phyloP scores from a whole-genome alignment of 352 stramenopile genomes.

The Phytophthora nicotianae region DNA sequence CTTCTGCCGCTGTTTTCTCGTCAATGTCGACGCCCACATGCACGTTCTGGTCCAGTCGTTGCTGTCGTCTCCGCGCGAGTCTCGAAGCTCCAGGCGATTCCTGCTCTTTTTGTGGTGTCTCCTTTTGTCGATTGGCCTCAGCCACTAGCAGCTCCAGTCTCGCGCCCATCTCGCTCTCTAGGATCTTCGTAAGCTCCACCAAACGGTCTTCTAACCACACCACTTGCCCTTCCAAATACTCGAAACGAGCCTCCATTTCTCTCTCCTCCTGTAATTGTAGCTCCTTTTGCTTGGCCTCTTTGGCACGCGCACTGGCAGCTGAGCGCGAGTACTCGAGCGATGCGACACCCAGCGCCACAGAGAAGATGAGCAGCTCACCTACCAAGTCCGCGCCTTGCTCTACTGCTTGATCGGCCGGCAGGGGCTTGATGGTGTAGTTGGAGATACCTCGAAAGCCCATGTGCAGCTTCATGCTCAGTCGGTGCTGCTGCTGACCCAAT shows the following conservation, averaged over 20 bases:
- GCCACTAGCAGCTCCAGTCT: constrained; percentile 19
- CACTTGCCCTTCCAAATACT: constrained; percentile 52
- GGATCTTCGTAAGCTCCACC: constrained; percentile 34
- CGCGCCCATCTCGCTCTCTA: constrained; percentile 42
- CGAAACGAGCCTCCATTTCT: constrained; percentile 55
- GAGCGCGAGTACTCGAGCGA: constrained; percentile 82
- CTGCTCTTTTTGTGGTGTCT: constrained; percentile 4
- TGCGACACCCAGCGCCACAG: constrained; percentile 67
- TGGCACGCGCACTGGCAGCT: constrained; percentile 52
- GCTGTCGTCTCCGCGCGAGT: constrained; percentile 19
- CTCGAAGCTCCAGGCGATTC: constrained; percentile 13
- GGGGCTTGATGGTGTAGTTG: constrained; percentile 81
- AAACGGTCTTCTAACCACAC: constrained; percentile 53
- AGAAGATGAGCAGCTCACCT: constrained; percentile 83
- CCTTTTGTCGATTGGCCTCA: constrained; percentile 8
- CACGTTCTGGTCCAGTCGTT: constrained; percentile 27
- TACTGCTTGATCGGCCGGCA: constrained; percentile 72
- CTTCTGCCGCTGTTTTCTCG: constrained; percentile 29
- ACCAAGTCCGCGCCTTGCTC: constrained; percentile 81
- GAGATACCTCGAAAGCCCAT: constrained; percentile 81
- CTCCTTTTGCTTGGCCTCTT: constrained; percentile 65
- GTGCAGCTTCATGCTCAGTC: constrained; percentile 68
- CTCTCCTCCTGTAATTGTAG: constrained; percentile 48
- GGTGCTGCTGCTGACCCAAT: constrained; percentile 75
- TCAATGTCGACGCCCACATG: constrained; percentile 37